Percentiles rank a stretch among this genome's conserved stretches.
phyloP scores from a whole-genome alignment of 768 basidiomycete genomes.

The Rhodotorula paludigena region DNA sequence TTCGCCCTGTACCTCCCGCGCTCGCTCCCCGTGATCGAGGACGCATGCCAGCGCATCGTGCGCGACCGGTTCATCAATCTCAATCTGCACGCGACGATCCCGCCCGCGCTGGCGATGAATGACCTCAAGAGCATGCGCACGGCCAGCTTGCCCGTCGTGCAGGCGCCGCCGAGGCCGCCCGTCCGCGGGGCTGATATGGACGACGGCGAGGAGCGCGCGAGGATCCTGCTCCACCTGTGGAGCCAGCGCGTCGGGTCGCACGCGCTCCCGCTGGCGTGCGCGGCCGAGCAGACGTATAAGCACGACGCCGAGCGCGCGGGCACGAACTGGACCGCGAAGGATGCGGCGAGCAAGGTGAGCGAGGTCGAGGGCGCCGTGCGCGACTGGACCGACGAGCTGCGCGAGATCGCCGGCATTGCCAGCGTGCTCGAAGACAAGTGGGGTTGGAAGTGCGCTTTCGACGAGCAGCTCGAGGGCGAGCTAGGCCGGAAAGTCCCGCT shows the following conservation, averaged over 20 bases:
- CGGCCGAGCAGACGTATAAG: background rate
- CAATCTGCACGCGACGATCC: background rate
- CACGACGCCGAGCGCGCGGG: background rate
- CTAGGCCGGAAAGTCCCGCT: background rate
- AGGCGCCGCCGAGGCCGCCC: background rate
- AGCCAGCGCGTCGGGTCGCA: background rate
- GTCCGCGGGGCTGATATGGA: background rate
- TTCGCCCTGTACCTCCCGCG: background rate
- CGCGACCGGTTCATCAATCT: background rate
- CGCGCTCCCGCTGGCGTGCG: background rate
- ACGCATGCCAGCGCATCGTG: background rate
- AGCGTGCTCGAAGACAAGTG: background rate
- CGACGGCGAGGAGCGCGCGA: background rate
- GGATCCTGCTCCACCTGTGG: background rate
- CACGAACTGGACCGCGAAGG: background rate
- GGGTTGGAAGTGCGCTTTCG: background rate
- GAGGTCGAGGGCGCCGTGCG: background rate
- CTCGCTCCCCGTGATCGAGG: background rate
- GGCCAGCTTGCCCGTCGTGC: background rate
- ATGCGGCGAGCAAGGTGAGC: background rate
- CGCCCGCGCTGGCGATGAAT: conserved; percentile 3
- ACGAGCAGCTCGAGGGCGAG: background rate
- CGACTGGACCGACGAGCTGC: background rate
- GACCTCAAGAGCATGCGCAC: background rate
- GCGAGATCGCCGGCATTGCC: background rate